Evolutionary conservation across 2,329 filamentous ascomycete genomes (phyloP).

Genomic region (Ambrosiella cleistominuta): DNA sequence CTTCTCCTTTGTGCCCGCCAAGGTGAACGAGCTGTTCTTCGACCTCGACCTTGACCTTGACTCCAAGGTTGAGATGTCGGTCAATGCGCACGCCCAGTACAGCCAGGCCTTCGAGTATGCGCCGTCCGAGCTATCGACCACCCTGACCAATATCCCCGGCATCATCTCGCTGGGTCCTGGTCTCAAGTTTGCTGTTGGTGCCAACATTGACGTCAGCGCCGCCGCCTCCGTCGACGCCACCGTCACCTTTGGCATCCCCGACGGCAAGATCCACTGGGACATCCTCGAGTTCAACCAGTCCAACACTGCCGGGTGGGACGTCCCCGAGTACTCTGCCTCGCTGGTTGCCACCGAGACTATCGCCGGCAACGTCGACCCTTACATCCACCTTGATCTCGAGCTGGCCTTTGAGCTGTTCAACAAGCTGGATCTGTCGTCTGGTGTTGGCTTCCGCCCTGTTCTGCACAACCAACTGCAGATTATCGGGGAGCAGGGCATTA

Average conservation of each 20-base stretch:
- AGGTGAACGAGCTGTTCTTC: constrained; percentile 20
- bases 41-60: constrained; percentile 25
- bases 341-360: constrained; percentile 20
- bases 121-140: constrained; percentile 20
- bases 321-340: constrained; percentile 20
- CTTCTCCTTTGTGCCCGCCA: not conserved
- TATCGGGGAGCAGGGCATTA: constrained; percentile 2
- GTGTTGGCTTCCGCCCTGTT: not conserved
- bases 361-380: constrained; percentile 19
- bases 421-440: not conserved
- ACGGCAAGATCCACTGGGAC: constrained; percentile 25
- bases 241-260: constrained; percentile 19
- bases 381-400: constrained; percentile 15
- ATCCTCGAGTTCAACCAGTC: constrained; percentile 19
- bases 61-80: constrained; percentile 21
- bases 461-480: not conserved
- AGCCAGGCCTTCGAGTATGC: constrained; percentile 21
- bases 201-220: constrained; percentile 21
- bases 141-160: constrained; percentile 23
- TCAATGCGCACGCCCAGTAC: constrained; percentile 20
- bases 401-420: constrained; percentile 23
- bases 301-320: constrained; percentile 20
- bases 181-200: constrained; percentile 22
- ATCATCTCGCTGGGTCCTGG: constrained; percentile 23
- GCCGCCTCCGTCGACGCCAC: constrained; percentile 19